phyloP scores from a whole-genome alignment of 2,329 filamentous ascomycete species.

The Beauveria australis region DNA sequence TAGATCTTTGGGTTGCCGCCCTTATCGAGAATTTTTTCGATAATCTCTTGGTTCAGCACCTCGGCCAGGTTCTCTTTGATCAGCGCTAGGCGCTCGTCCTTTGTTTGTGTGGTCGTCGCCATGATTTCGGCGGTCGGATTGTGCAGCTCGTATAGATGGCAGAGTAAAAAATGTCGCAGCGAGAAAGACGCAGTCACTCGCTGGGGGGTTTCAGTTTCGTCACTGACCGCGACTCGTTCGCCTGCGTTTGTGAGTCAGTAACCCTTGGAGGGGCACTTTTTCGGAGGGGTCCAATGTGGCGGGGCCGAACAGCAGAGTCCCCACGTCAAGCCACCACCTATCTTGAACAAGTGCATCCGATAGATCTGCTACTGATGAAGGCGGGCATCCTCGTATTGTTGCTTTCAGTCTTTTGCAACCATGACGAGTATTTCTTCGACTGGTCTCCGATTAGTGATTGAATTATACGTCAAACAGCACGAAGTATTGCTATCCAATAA shows the following conservation, averaged over 20 bases:
- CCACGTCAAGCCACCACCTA: not conserved
- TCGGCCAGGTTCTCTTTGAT: slow-evolving; percentile 78
- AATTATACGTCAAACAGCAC: not conserved
- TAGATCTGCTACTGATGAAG: not conserved
- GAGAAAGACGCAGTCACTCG: not conserved
- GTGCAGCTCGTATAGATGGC: not conserved
- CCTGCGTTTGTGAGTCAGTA: slow-evolving; percentile 6
- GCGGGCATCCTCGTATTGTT: not conserved
- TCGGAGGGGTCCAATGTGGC: slow-evolving; percentile 7
- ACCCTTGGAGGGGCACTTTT: not conserved
- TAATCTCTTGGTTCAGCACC: slow-evolving; percentile 75
- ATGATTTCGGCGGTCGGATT: not conserved
- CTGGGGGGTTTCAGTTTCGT: not conserved
- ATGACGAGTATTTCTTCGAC: not conserved
- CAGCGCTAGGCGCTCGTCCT: slow-evolving; percentile 59
- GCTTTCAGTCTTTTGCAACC: not conserved
- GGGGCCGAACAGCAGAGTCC: not conserved
- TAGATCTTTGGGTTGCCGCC: slow-evolving; percentile 71
- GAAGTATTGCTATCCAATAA: not conserved
- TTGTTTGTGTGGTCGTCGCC: slow-evolving; percentile 25
- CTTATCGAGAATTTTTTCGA: slow-evolving; percentile 63
- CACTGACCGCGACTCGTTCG: not conserved
- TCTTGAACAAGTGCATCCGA: not conserved
- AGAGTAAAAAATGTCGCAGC: not conserved
- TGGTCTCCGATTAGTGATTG: not conserved